These are phyloP conservation scores for Diplodia intermedia DNA, from an alignment of 2,329 filamentous ascomycete genomes.

Conservation along the genomic window DNA sequence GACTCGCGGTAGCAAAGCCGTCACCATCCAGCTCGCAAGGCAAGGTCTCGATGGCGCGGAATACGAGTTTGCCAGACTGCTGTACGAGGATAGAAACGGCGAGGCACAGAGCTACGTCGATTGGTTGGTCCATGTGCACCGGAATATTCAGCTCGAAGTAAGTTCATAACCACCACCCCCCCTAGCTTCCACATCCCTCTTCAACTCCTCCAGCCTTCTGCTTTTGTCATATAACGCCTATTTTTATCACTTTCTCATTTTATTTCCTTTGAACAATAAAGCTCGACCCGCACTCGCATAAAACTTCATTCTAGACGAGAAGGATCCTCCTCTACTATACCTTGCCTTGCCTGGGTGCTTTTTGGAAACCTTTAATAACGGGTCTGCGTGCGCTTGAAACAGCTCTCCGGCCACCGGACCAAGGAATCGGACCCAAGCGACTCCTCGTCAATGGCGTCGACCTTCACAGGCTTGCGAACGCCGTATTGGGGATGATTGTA, in stretches of 20 bases:
- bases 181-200: neutral
- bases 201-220: neutral
- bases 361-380: conserved; percentile 13
- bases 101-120: conserved; percentile 98
- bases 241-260: conserved; percentile 13
- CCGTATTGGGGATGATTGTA: conserved; percentile 48
- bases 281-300: conserved; percentile 26
- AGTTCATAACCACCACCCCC: conserved; percentile 33
- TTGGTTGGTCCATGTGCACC: conserved; percentile 95
- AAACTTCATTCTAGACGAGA: conserved; percentile 22
- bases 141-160: conserved; percentile 85
- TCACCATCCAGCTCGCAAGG: conserved; percentile 87
- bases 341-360: neutral
- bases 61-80: conserved; percentile 89
- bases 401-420: conserved; percentile 72
- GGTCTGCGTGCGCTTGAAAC: neutral
- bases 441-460: conserved; percentile 37
- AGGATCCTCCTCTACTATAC: neutral
- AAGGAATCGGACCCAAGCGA: conserved; percentile 63
- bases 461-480: conserved; percentile 50
- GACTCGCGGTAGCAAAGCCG: conserved; percentile 82
- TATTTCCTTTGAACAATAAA: neutral
- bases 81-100: conserved; percentile 95
- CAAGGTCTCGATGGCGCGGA: conserved; percentile 95
- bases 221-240: neutral